Percentiles rank a stretch among this genome's conserved stretches.
Conservation (phyloP, 345 rosid genomes). For the Physaria fendleri region DNA sequence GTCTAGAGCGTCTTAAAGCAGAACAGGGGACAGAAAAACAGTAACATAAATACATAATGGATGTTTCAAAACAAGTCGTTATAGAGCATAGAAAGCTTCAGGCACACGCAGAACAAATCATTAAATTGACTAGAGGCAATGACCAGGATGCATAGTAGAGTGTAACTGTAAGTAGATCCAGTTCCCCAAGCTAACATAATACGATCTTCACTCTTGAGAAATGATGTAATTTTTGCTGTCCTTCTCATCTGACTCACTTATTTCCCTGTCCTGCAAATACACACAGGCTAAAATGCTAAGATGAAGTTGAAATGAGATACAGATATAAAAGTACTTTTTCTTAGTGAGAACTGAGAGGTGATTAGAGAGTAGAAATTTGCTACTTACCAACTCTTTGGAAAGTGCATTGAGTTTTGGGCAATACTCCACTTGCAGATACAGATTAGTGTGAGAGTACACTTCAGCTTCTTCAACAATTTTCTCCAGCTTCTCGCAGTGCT, state of each 20-base stretch:
- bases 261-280: not conserved
- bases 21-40: too few species aligned
- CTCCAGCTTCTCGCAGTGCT: too few species aligned
- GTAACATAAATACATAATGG: too few species aligned
- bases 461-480: too few species aligned
- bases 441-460: too few species aligned
- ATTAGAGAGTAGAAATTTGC: not conserved
- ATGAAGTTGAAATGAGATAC: not conserved
- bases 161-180: not conserved
- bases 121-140: not conserved
- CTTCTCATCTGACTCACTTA: not conserved
- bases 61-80: too few species aligned
- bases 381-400: not conserved
- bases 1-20: too few species aligned
- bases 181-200: not conserved
- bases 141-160: not conserved
- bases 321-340: not conserved
- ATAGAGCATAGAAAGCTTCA: too few species aligned
- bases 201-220: not conserved
- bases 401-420: not conserved
- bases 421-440: too few species aligned
- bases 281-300: not conserved
- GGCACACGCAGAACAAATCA: not conserved
- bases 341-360: not conserved
- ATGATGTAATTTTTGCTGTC: too few species aligned